Base-by-base conservation (phyloP, 2,329 filamentous ascomycete genomes). In the Pleurostoma richardsiae region DNA sequence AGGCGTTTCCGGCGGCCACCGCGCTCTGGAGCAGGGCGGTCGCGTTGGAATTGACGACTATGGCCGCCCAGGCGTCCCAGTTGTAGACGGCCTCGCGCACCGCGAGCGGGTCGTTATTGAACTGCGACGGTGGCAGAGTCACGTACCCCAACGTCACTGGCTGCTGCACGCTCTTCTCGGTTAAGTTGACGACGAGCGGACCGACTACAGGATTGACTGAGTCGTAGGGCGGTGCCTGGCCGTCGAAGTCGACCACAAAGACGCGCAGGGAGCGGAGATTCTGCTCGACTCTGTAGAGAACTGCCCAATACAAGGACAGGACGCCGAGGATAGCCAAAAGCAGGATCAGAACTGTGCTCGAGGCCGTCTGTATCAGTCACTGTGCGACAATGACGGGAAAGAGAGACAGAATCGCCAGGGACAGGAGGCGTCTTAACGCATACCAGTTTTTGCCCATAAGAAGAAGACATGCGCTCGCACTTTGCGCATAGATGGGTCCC, bases 181-280 rank as follows among this genome's bases (percentile, higher is more conserved):
- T 73, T 1, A 74, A 59, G 30, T 72, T 56, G 1, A 69, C 70
- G 8, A 83, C 69, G 0, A 69, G 62, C 0, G 78, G 79, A 1
- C 82, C 82, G n/a, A 86, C 70, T 3, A 85, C 55, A 0, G 80
- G 72, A 19, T 67, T 57, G 11, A 68, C 66, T 4, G 66, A 63
- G 33, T 66, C 68, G 52, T 77, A 82, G 1, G 79, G 79, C 2
- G 74, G 66, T 3, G 70, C 57, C 41, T 71, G 69, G 4, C 75
- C 76, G 57, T 86, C 82, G 52, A 85, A 83, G 58, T 85, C 79
- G 29, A 86, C 81, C 2, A 85, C 73, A 50, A 77, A 74, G 6
- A 86, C 68, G 3, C 67, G 69, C 6, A 85, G 60, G 0, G 65
- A 61, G 3, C 62, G 64, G 19, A 76, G 62, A 44, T 77, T 80